phyloP scores from a whole-genome alignment of 805 yeast genomes.

The Ogataea populi-albae region DNA sequence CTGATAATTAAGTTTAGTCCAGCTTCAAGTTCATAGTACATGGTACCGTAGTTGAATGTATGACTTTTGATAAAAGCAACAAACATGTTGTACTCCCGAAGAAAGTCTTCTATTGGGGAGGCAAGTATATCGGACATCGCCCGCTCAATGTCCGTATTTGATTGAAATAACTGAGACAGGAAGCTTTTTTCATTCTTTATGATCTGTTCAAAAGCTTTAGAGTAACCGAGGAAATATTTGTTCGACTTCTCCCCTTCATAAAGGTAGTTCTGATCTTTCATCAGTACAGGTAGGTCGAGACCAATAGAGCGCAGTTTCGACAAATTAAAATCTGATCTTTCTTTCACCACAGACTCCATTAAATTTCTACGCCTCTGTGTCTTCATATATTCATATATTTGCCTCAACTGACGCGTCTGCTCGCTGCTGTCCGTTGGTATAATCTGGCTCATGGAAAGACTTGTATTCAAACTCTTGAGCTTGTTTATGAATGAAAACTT shows the following conservation, averaged over 20 bases:
- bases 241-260: constrained; percentile 26
- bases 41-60: constrained; percentile 46
- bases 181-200: constrained; percentile 21
- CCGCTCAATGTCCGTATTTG: constrained; percentile 36
- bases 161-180: constrained; percentile 33
- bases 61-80: constrained; percentile 39
- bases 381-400: constrained; percentile 47
- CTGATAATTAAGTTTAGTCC: constrained; percentile 16
- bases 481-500: constrained; percentile 46
- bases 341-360: constrained; percentile 38
- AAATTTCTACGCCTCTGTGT: constrained; percentile 26
- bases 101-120: constrained; percentile 40
- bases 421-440: constrained; percentile 36
- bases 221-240: constrained; percentile 18
- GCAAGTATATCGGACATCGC: constrained; percentile 60
- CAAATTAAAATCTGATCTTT: constrained; percentile 40
- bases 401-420: constrained; percentile 35
- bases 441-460: constrained; percentile 32
- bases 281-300: constrained; percentile 32
- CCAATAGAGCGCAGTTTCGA: constrained; percentile 46
- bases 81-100: constrained; percentile 37
- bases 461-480: constrained; percentile 39
- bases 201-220: constrained; percentile 10
- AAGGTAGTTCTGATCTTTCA: constrained; percentile 30
- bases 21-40: constrained; percentile 51